Conservation (phyloP, 2,329 filamentous ascomycete species). For the Exophiala sp. region DNA sequence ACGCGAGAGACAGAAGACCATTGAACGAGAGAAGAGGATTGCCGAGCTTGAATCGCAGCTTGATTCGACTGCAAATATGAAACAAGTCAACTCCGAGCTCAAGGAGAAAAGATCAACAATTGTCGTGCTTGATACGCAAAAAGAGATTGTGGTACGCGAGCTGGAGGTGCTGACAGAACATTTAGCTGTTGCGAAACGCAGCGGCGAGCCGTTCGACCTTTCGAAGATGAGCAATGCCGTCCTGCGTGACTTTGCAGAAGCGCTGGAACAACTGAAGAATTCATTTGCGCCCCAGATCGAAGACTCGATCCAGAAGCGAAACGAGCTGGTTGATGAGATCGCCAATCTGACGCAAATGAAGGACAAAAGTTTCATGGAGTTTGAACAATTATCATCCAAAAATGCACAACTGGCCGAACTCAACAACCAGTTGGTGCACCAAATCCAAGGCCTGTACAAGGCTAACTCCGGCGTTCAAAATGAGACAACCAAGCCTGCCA, state of each 20-base stretch:
- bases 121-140: constrained; percentile 87
- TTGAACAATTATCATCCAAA: constrained; percentile 89
- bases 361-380: constrained; percentile 90
- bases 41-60: constrained; percentile 67
- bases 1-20: constrained; percentile 77
- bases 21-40: constrained; percentile 81
- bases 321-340: constrained; percentile 80
- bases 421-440: constrained; percentile 92
- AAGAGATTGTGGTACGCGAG: constrained; percentile 91
- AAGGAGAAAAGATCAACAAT: constrained; percentile 94
- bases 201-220: constrained; percentile 73
- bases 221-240: constrained; percentile 64
- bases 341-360: constrained; percentile 77
- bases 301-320: constrained; percentile 83
- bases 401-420: constrained; percentile 91
- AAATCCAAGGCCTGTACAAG: constrained; percentile 91
- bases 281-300: constrained; percentile 73
- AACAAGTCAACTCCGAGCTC: constrained; percentile 80
- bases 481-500: constrained; percentile 35
- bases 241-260: constrained; percentile 59
- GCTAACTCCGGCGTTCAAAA: constrained; percentile 58
- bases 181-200: constrained; percentile 80
- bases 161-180: constrained; percentile 86
- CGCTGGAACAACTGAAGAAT: constrained; percentile 70
- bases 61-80: constrained; percentile 59